Evolutionary conservation across 768 basidiomycete species (phyloP).

Genomic region (Ephemerocybe angulata): DNA sequence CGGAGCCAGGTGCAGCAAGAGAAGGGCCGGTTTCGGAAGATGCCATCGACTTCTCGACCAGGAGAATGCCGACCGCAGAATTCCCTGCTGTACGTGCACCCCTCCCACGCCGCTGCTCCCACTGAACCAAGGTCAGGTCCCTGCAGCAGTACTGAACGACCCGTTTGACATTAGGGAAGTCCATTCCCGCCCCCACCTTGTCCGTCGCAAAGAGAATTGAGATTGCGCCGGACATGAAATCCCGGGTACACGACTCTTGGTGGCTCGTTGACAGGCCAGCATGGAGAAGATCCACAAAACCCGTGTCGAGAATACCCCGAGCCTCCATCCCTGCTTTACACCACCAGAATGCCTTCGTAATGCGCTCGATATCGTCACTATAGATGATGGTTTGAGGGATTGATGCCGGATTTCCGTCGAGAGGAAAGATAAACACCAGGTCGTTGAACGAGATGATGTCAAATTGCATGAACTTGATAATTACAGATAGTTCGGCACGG

Average conservation of each 20-base stretch:
- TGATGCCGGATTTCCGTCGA: too few relatives aligned
- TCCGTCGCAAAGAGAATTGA: constrained; percentile 17
- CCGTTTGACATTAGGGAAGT: too few relatives aligned
- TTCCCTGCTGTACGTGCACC: constrained; percentile 5
- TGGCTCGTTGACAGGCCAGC: constrained; percentile 17
- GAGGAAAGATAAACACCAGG: too few relatives aligned
- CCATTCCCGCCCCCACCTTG: constrained; percentile 18
- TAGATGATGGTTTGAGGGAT: constrained; percentile 19
- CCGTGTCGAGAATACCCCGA: constrained; percentile 4
- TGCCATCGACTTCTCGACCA: constrained; percentile 15
- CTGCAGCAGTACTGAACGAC: constrained; percentile 16
- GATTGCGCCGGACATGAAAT: constrained; percentile 12
- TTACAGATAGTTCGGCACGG: too few relatives aligned
- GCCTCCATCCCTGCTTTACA: constrained; percentile 2
- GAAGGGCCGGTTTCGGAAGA: constrained; percentile 7
- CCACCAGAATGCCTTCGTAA: constrained; percentile 23
- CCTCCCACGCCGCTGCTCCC: constrained; percentile 13
- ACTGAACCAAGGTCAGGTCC: constrained; percentile 11
- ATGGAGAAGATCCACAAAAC: constrained; percentile 18
- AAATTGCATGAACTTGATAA: too few relatives aligned
- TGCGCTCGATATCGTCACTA: constrained; percentile 15
- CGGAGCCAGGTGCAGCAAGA: not conserved
- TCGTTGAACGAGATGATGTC: too few relatives aligned
- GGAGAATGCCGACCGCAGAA: constrained; percentile 7
- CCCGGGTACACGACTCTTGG: constrained; percentile 11